These are phyloP conservation scores for Debaryomycetaceae sp. DNA, from an alignment of 1,139 yeast species.

Conservation along the genomic window DNA sequence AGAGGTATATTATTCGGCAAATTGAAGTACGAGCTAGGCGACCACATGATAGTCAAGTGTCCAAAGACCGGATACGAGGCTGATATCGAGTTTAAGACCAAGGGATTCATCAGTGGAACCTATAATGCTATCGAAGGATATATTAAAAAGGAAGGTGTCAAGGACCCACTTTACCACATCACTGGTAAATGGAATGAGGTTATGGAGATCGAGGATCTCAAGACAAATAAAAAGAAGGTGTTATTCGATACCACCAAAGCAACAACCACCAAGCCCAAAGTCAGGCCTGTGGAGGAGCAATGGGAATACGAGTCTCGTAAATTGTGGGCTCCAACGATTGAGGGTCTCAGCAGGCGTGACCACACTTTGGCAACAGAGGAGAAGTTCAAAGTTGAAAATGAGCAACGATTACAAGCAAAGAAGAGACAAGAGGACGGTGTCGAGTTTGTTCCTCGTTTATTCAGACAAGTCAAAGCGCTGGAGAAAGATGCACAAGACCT, in stretches of 20 bases:
- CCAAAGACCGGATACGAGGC: conserved; percentile 58
- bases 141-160: conserved; percentile 51
- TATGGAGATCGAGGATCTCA: conserved; percentile 62
- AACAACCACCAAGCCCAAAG: conserved; percentile 55
- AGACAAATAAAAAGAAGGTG: conserved; percentile 45
- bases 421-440: conserved; percentile 73
- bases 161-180: conserved; percentile 60
- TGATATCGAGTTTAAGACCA: conserved; percentile 89
- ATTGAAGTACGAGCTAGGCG: conserved; percentile 87
- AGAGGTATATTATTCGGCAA: conserved; percentile 90
- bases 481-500: conserved; percentile 32
- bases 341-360: conserved; percentile 71
- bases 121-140: conserved; percentile 86
- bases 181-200: conserved; percentile 93
- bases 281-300: conserved; percentile 77
- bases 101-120: conserved; percentile 90
- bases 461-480: conserved; percentile 36
- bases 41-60: conserved; percentile 75
- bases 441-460: conserved; percentile 76
- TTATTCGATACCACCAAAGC: conserved; percentile 65
- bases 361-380: conserved; percentile 85
- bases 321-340: conserved; percentile 78
- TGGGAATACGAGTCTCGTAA: conserved; percentile 75
- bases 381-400: conserved; percentile 79
- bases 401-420: conserved; percentile 72